Conservation (phyloP, 192 early-diverging fungal species). For the Dimargaris cristalligena region DNA sequence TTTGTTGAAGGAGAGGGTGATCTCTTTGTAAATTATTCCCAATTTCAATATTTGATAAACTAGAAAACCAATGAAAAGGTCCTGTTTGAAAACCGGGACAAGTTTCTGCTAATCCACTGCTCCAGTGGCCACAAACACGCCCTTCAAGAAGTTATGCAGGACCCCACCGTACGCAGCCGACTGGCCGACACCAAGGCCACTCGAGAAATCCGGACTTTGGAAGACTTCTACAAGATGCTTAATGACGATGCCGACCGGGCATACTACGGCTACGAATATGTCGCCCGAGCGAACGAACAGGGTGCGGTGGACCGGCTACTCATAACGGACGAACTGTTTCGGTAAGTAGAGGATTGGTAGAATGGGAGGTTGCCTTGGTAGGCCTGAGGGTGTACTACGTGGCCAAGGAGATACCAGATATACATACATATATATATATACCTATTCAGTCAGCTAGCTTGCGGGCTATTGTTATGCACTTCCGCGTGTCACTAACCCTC, state of each 20-base stretch:
- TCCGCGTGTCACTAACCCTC: no score
- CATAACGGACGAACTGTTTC: conserved; percentile 85
- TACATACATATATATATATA: no score
- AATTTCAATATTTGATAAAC: no score
- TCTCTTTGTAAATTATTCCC: no score
- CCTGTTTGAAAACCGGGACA: conserved; percentile 68
- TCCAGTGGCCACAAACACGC: conserved; percentile 95
- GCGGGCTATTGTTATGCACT: no score
- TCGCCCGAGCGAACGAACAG: conserved; percentile 62
- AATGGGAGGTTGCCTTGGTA: no score
- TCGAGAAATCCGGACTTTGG: conserved; percentile 61
- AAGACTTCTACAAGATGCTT: conserved; percentile 80
- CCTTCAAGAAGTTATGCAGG: conserved; percentile 82
- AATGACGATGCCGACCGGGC: conserved; percentile 77
- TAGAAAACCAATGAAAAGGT: conserved; percentile 66
- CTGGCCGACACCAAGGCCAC: conserved; percentile 87
- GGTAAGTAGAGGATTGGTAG: no score
- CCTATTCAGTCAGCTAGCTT: no score
- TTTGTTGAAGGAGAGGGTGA: no score
- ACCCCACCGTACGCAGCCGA: conserved; percentile 55
- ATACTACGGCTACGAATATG: conserved; percentile 83
- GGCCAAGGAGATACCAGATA: no score
- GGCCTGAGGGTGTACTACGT: no score
- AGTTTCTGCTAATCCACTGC: conserved; percentile 79
- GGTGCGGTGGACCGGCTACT: conserved; percentile 77